A percentile compares a stretch with the other conserved stretches of the same genome.
phyloP scores from a whole-genome alignment of 495 filamentous ascomycete genomes.

The Aspergillus ostianus region DNA sequence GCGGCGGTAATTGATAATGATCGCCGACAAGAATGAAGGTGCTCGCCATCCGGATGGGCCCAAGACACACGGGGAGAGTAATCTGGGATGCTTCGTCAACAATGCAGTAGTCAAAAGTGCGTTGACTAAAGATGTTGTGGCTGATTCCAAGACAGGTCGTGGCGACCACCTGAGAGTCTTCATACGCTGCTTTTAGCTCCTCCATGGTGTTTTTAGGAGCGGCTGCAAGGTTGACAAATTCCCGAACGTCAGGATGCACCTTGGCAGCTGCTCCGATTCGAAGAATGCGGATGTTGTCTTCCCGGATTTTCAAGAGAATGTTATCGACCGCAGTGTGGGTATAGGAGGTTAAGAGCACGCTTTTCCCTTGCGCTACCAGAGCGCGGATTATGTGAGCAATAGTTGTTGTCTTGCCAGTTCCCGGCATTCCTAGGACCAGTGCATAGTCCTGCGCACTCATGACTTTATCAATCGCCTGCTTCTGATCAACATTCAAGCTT shows the following conservation, averaged over 20 bases:
- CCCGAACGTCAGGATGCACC: slow-evolving; percentile 78
- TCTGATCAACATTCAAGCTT: slow-evolving; percentile 82
- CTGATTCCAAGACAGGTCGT: slow-evolving; percentile 92
- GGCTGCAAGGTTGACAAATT: slow-evolving; percentile 76
- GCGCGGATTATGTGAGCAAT: slow-evolving; percentile 96
- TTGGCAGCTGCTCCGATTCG: slow-evolving; percentile 81
- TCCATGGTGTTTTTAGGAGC: slow-evolving; percentile 71
- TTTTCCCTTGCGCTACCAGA: slow-evolving; percentile 84
- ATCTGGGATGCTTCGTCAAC: slow-evolving; percentile 98
- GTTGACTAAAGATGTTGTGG: slow-evolving; percentile 82
- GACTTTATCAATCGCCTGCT: slow-evolving; percentile 81
- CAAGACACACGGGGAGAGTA: slow-evolving; percentile 88
- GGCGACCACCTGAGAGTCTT: slow-evolving; percentile 81
- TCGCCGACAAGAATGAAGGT: slow-evolving; percentile 95
- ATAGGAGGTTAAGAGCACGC: slow-evolving; percentile 88
- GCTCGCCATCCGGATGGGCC: slow-evolving; percentile 89
- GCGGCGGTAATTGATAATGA: slow-evolving; percentile 90
- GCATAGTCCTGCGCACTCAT: slow-evolving; percentile 95
- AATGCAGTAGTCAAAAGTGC: slow-evolving; percentile 95
- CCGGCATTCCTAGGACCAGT: slow-evolving; percentile 94
- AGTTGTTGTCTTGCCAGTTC: slow-evolving; percentile 96
- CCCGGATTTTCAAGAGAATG: slow-evolving; percentile 84
- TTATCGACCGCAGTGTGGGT: slow-evolving; percentile 98
- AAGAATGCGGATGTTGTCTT: slow-evolving; percentile 75
- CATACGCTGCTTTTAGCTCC: slow-evolving; percentile 78